Percentiles rank a stretch among this genome's conserved stretches.
Evolutionary conservation across 2,329 filamentous ascomycete genomes (phyloP).

Genomic region (Herpotrichia juniperi): DNA sequence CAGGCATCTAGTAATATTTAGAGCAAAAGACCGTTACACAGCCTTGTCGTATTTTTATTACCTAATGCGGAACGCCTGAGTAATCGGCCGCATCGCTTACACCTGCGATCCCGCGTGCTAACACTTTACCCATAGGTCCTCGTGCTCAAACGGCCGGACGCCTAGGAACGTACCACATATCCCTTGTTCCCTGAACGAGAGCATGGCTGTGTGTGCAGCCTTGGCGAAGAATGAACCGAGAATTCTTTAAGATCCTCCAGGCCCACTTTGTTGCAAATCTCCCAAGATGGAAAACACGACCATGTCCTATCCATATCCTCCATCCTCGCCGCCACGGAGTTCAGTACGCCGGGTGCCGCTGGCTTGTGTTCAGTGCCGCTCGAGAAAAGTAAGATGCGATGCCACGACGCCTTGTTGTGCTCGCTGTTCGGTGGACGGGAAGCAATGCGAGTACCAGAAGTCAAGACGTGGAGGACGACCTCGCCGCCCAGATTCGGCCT

Average conservation of each 20-base stretch:
- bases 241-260: background rate
- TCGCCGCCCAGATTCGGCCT: conserved; percentile 5
- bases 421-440: conserved; percentile 18
- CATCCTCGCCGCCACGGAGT: background rate
- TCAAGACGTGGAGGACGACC: conserved; percentile 22
- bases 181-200: background rate
- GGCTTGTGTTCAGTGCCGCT: conserved; percentile 27
- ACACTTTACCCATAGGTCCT: background rate
- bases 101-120: background rate
- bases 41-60: too few species aligned
- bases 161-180: background rate
- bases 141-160: background rate
- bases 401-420: conserved; percentile 17
- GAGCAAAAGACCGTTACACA: too few species aligned
- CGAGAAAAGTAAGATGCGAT: conserved; percentile 24
- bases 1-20: background rate
- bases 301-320: background rate
- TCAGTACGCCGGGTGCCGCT: conserved; percentile 21
- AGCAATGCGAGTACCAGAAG: conserved; percentile 25
- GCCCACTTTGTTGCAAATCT: background rate
- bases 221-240: background rate
- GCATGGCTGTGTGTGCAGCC: background rate
- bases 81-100: background rate
- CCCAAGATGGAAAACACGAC: background rate
- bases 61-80: background rate